A percentile compares a stretch with the other conserved stretches of the same genome.
phyloP scores from a whole-genome alignment of 441 rosid genomes.

The Flueggea neowawraea region DNA sequence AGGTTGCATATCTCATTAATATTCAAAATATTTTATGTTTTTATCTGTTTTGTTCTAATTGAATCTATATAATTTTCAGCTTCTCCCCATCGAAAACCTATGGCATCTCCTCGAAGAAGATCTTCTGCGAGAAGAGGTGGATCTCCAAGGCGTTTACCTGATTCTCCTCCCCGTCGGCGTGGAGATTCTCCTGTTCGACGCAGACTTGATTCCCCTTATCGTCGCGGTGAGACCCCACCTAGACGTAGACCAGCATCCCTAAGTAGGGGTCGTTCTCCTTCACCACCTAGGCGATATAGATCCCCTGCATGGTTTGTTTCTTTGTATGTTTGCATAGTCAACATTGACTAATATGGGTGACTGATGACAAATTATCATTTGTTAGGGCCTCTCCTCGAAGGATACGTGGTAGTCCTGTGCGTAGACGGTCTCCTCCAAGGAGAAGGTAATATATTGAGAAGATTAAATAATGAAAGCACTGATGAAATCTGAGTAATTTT shows the following conservation, averaged over 20 bases:
- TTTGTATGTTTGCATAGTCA: constrained; percentile 6
- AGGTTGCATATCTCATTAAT: constrained; percentile 16
- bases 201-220: constrained; percentile 61
- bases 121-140: constrained; percentile 56
- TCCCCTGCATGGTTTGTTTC: constrained; percentile 62
- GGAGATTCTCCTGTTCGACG: constrained; percentile 66
- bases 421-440: constrained; percentile 88
- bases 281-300: constrained; percentile 76
- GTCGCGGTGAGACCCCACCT: constrained; percentile 89
- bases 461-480: too few species aligned
- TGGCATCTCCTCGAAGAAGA: constrained; percentile 61
- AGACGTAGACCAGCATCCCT: constrained; percentile 88
- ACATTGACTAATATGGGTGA: constrained; percentile 3
- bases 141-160: constrained; percentile 64
- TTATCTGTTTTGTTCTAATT: constrained; percentile 1
- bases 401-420: constrained; percentile 82
- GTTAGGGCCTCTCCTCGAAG: constrained; percentile 81
- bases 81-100: constrained; percentile 63
- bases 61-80: constrained; percentile 36
- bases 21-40: constrained; percentile 8
- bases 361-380: constrained; percentile 16
- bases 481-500: background rate
- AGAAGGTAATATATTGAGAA: constrained; percentile 58
- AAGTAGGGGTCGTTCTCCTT: constrained; percentile 74
- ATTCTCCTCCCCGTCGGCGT: constrained; percentile 57